These are phyloP conservation scores for Teunomyces funiuensis DNA, from an alignment of 805 yeast species.

Conservation along the genomic window DNA sequence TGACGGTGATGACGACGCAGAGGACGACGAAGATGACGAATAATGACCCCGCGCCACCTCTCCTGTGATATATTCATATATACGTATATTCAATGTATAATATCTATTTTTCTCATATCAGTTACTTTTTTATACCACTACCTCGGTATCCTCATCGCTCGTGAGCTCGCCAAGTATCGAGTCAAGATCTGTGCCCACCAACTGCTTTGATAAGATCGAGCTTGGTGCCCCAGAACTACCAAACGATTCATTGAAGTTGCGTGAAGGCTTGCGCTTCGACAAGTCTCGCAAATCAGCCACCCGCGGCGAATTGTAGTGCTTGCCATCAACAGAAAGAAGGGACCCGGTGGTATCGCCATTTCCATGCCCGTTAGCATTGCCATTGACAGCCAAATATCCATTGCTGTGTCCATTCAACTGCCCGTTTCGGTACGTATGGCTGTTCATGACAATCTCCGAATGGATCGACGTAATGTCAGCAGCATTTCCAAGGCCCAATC, in stretches of 20 bases:
- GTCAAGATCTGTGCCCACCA: conserved; percentile 31
- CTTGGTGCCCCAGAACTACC: conserved; percentile 16
- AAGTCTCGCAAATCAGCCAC: conserved; percentile 37
- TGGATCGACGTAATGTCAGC: conserved; percentile 43
- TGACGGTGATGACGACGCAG: conserved; percentile 49
- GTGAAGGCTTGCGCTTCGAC: conserved; percentile 4
- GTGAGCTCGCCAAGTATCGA: conserved; percentile 35
- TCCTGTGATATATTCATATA: not conserved
- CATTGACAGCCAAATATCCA: not conserved
- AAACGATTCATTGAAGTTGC: conserved; percentile 5
- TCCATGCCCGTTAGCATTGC: not conserved
- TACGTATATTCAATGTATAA: conserved; percentile 1
- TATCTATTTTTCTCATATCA: not conserved
- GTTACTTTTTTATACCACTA: conserved; percentile 19
- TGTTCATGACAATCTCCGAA: conserved; percentile 27
- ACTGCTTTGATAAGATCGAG: conserved; percentile 32
- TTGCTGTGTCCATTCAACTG: conserved; percentile 4
- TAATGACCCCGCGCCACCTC: not conserved
- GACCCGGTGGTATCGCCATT: conserved; percentile 16
- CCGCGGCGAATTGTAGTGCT: conserved; percentile 23
- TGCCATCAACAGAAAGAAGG: conserved; percentile 13
- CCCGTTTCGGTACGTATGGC: conserved; percentile 11
- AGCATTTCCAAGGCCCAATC: conserved; percentile 39
- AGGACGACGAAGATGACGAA: conserved; percentile 11
- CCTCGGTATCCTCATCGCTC: conserved; percentile 32